Percentiles rank a stretch among this genome's conserved stretches.
These are phyloP conservation scores for Coemansia guatemalensis DNA, from an alignment of 192 early-diverging fungal genomes.

Conservation along the genomic window DNA sequence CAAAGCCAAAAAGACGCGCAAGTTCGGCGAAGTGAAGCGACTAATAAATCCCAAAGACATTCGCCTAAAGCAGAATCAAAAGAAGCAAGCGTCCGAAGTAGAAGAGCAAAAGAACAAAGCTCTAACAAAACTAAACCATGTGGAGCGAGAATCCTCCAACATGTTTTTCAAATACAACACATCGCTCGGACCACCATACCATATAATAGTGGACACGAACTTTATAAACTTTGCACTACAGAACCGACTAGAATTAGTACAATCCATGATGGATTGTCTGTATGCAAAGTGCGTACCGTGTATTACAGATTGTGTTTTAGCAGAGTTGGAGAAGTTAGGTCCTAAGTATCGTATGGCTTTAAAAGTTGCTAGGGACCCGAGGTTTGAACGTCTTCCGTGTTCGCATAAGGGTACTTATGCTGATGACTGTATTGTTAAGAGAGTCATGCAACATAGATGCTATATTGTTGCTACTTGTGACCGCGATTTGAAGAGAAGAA, in stretches of 20 bases:
- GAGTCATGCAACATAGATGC: constrained; percentile 91
- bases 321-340: constrained; percentile 97
- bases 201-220: constrained; percentile 96
- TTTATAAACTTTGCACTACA: constrained; percentile 99
- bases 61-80: constrained; percentile 70
- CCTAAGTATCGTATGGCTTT: constrained; percentile 94
- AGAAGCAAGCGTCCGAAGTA: constrained; percentile 8
- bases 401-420: constrained; percentile 98
- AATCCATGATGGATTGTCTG: constrained; percentile 99
- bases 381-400: constrained; percentile 94
- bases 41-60: constrained; percentile 89
- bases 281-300: constrained; percentile 97
- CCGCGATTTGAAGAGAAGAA: constrained; percentile 90
- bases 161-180: constrained; percentile 98
- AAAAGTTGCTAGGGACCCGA: constrained; percentile 91
- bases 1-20: constrained; percentile 89
- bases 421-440: constrained; percentile 95
- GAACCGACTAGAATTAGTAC: constrained; percentile 95
- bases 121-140: constrained; percentile 15
- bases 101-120: constrained; percentile 11
- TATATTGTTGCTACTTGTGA: constrained; percentile 99
- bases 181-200: constrained; percentile 93
- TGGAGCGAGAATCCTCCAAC: constrained; percentile 31
- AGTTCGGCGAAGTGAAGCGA: constrained; percentile 93
- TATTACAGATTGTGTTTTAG: constrained; percentile 98